A percentile compares a stretch with the other conserved stretches of the same genome.
Evolutionary conservation across 768 basidiomycete species (phyloP).

Genomic region (Phylloporus sp.): DNA sequence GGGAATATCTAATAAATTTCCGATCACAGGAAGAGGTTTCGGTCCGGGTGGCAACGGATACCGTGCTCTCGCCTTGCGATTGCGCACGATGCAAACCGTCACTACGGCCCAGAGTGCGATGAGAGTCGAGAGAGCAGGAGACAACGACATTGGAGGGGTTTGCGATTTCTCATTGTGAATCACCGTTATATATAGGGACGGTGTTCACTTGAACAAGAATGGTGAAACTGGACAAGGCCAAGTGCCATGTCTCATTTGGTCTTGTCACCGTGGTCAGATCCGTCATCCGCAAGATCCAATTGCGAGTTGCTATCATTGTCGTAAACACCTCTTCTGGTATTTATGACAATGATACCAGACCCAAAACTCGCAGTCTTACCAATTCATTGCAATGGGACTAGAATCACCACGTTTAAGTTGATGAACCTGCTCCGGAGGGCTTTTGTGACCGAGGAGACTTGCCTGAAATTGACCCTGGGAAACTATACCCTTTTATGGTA

Average conservation of each 20-base stretch:
- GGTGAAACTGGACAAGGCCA: conserved; percentile 5
- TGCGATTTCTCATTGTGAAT: conserved; percentile 1
- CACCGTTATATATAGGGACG: conserved; percentile 10
- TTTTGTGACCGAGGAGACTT: too few relatives aligned
- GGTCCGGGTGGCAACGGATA: conserved; percentile 55
- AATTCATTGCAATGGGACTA: not conserved
- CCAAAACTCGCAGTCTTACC: not conserved
- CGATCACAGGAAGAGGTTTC: conserved; percentile 47
- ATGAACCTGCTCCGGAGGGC: too few relatives aligned
- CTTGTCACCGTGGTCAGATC: conserved; percentile 9
- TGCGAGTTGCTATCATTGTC: not conserved
- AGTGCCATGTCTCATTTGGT: conserved; percentile 10
- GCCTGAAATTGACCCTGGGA: not conserved
- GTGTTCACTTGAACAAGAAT: conserved; percentile 15
- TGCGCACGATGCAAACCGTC: conserved; percentile 17
- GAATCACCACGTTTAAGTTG: too few relatives aligned
- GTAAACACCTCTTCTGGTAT: not conserved
- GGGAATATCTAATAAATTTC: conserved; percentile 49
- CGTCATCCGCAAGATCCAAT: not conserved
- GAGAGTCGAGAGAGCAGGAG: conserved; percentile 11
- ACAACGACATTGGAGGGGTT: conserved; percentile 14
- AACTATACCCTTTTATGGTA: not conserved
- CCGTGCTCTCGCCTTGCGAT: conserved; percentile 7
- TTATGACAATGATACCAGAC: not conserved
- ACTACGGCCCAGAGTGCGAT: conserved; percentile 21